phyloP scores from a whole-genome alignment of 2,329 filamentous ascomycete species.

The Aspergillus texensis region DNA sequence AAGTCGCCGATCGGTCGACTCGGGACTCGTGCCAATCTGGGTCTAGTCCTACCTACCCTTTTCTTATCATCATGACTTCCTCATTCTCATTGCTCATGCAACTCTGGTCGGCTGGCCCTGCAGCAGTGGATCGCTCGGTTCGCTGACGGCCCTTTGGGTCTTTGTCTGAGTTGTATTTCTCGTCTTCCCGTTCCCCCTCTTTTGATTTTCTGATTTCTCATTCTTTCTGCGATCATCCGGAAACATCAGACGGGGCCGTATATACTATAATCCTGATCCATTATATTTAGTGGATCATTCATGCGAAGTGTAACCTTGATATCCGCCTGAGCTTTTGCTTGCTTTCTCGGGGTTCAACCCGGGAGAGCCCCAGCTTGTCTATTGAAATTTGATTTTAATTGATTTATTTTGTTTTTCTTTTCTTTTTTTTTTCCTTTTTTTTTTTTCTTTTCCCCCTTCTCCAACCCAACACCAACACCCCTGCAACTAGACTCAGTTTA shows the following conservation, averaged over 20 bases:
- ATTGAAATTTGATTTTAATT: not conserved
- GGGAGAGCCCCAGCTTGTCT: not conserved
- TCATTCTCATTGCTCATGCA: not conserved
- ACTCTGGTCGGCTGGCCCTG: constrained; percentile 1
- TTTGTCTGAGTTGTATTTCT: constrained; percentile 5
- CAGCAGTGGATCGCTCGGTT: not conserved
- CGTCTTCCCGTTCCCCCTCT: not conserved
- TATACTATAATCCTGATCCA: not conserved
- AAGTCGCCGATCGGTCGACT: not conserved
- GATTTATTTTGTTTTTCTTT: not conserved
- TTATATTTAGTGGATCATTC: not conserved
- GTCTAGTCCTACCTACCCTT: not conserved
- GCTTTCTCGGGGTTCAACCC: not conserved
- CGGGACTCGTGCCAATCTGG: not conserved
- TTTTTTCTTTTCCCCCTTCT: not conserved
- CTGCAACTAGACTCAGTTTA: not conserved
- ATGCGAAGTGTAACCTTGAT: not conserved
- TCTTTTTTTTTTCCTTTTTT: no score
- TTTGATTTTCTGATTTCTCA: not conserved
- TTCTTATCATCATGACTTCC: constrained; percentile 4
- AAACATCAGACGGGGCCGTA: not conserved
- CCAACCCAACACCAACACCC: not conserved
- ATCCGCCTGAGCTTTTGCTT: constrained; percentile 1
- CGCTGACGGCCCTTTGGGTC: not conserved
- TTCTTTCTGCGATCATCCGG: not conserved